Evolutionary conservation across 495 filamentous ascomycete species (phyloP), one percentile per base, ranked within the genome.

Genomic region (Aspergillus wentii): DNA sequence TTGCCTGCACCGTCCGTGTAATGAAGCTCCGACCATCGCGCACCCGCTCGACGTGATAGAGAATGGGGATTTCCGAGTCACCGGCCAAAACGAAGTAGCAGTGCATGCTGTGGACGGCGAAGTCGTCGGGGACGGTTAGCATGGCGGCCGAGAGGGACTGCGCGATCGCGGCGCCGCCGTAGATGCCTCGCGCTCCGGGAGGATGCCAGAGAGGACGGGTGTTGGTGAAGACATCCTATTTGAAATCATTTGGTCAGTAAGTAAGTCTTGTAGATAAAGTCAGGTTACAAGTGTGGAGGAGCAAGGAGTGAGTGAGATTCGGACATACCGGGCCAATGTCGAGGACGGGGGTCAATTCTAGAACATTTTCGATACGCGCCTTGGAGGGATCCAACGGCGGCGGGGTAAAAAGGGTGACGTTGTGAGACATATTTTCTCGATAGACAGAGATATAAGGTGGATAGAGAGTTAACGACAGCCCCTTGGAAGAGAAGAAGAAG

Each of bases 81-180:
- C 91, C 92, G 8, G 87, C 88, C 2, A 97, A 82, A 25, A 98
- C 82, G 67, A 98, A 98, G 72, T 95, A 98, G 75, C 91, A 96
- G 73, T 98, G 92, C 87, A 95, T 95, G 62, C 80, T 86, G 68
- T 98, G 91, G 30, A 89, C 75, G 44, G 80, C 72, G 67, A 94
- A 95, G 57, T 86, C 71, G 16, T 66, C 51, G 2, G 83, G 81
- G 13, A 98, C 83, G 33, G 92, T 98, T 36, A 75, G 72, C 64
- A 94, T 88, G 8, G 88, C 92, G 11, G 94, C 90, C 38, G 82
- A 75, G 19, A 98, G 78, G 48, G 77, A 89, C 72, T 96, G 91
- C 44, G 92, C 89, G 42, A 98, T 96, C 1, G 88, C 88, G 27
- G 83, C 78, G 43, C 92, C 92, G 51, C 92, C 92, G 56, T 88